These are phyloP conservation scores for Yueomyces sinensis DNA, from an alignment of 805 yeast species.

Conservation along the genomic window DNA sequence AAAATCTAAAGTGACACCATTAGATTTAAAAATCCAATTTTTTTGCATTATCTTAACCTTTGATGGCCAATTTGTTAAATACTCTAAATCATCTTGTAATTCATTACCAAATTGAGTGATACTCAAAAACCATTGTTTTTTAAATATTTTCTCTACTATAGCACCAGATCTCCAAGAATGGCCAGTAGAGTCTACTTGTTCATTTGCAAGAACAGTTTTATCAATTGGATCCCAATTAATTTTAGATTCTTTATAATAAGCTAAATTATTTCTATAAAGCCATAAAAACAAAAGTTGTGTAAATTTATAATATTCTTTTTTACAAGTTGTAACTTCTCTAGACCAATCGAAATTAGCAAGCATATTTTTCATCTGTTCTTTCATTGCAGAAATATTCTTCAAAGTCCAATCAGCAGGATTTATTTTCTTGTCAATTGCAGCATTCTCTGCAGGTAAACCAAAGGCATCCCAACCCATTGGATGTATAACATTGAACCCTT, in stretches of 20 bases:
- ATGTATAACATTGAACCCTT: constrained; percentile 69
- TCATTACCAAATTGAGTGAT: constrained; percentile 71
- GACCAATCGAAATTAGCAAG: constrained; percentile 90
- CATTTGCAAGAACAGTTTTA: constrained; percentile 88
- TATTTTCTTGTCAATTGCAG: constrained; percentile 77
- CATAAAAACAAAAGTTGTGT: constrained; percentile 78
- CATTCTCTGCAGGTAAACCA: constrained; percentile 97
- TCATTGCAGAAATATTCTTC: constrained; percentile 74
- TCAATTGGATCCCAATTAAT: constrained; percentile 98
- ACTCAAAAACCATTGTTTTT: constrained; percentile 90
- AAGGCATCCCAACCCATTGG: constrained; percentile 99
- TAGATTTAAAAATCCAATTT: constrained; percentile 87
- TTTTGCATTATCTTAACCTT: constrained; percentile 83
- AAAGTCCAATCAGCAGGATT: constrained; percentile 79
- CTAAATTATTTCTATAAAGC: constrained; percentile 62
- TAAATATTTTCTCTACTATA: constrained; percentile 61
- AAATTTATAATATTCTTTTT: constrained; percentile 81
- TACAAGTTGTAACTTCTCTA: constrained; percentile 73
- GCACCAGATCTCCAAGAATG: constrained; percentile 98
- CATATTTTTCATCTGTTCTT: constrained; percentile 65
- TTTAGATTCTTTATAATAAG: constrained; percentile 74
- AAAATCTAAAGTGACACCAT: constrained; percentile 63
- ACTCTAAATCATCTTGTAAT: constrained; percentile 48
- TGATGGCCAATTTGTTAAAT: constrained; percentile 68
- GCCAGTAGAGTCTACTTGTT: constrained; percentile 88